Base-by-base conservation (phyloP, 345 rosid species). In the Pseudoturritis turrita region DNA sequence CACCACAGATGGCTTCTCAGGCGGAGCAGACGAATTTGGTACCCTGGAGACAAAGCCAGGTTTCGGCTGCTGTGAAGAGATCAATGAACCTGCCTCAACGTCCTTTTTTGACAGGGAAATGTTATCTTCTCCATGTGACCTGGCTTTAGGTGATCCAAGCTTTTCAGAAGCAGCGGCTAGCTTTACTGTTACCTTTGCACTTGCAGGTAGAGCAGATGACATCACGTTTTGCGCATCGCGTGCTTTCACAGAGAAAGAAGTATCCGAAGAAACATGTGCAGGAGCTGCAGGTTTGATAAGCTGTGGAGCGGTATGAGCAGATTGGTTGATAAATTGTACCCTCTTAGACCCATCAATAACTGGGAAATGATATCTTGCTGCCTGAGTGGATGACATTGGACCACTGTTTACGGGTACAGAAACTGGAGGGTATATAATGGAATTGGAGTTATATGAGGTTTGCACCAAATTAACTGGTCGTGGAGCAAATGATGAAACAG, bases 341-440 rank as follows among this genome's bases (percentile, higher is more conserved):
- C 83, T 88, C 79, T 84, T 96, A 31, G 87, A 72, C 43, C 81
- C 83, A 67, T 91, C 98, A 77, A 49, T 69, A 33, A 74, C 77
- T 4, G 88, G 28, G 71, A 79, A 83, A 56, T 77, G 89, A 73
- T 58, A 84, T 74, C 91, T 86, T 19, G 88, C 73, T 2, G 80
- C 87, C 78, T 88, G 99, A 77, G 89, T 67, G 66, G 80, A 77
- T 5, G 87, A 26, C 52, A 89, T 76, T 76, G 88, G 97, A 61
- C 78, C 74, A 79, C 80, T 78, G 22, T 86, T 55, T 75, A 87
- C 26, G 5, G 97, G 86, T 23, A 81, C 68, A 66, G 96, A 83
- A 63, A 79, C 71, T n/a, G 82, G 73, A 4, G 86, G 69, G 62
- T 73, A 91, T 83, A 73, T 83, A 55, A 89, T 14, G 61, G 77